Conservation (phyloP, 1,284 basidiomycete species). For the Schizopora paradoxa region DNA sequence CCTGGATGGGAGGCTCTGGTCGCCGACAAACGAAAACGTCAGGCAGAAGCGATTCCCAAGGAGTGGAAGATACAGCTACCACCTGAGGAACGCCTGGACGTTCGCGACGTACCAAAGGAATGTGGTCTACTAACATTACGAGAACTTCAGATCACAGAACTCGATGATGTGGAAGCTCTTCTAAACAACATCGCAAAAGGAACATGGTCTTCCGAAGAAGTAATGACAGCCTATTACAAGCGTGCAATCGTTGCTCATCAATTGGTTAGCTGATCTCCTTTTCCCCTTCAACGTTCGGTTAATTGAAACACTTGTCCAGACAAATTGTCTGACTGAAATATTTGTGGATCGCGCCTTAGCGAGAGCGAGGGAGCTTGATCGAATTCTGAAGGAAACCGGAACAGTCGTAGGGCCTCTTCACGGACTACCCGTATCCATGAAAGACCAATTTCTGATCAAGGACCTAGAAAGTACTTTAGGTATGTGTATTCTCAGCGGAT, state of each 20-base stretch:
- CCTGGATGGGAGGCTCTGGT: constrained; percentile 47
- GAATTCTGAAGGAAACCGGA: constrained; percentile 43
- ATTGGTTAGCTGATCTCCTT: constrained; percentile 44
- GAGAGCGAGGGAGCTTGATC: constrained; percentile 55
- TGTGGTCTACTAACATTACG: constrained; percentile 53
- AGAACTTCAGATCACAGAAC: constrained; percentile 67
- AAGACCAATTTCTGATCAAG: constrained; percentile 52
- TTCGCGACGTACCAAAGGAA: constrained; percentile 49
- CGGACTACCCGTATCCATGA: constrained; percentile 60
- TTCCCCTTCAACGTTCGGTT: constrained; percentile 7
- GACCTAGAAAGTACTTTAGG: constrained; percentile 50
- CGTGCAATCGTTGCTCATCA: constrained; percentile 79
- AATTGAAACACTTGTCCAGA: constrained; percentile 31
- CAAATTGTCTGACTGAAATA: constrained; percentile 68
- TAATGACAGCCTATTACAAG: constrained; percentile 74
- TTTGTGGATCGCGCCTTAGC: constrained; percentile 56
- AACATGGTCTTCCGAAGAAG: constrained; percentile 58
- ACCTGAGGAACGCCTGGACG: constrained; percentile 40
- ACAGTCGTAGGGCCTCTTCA: constrained; percentile 52
- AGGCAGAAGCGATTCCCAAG: constrained; percentile 51
- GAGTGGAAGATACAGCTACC: constrained; percentile 51
- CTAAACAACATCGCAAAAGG: constrained; percentile 43
- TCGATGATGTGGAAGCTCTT: constrained; percentile 42
- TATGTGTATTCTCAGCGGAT: constrained; percentile 24
- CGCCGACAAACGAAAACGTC: constrained; percentile 45